These are phyloP conservation scores for Metschnikowia amazonensis DNA, from an alignment of 805 yeast genomes.

Conservation along the genomic window DNA sequence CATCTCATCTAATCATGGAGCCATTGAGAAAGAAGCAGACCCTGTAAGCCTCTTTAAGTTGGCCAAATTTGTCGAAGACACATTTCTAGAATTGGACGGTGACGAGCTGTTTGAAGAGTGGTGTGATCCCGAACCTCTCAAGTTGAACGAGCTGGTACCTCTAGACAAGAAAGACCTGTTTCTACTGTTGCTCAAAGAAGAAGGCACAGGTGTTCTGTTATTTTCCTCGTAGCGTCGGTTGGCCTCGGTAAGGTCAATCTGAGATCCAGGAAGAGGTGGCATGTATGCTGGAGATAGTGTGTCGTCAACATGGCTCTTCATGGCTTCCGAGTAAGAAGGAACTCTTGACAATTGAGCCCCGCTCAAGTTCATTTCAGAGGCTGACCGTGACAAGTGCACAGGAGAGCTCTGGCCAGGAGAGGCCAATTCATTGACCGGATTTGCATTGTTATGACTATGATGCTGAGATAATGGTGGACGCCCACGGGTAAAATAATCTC, in stretches of 20 bases:
- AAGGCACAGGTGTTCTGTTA: background rate
- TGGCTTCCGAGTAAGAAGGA: constrained; percentile 81
- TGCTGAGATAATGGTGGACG: constrained; percentile 10
- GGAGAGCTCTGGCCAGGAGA: constrained; percentile 54
- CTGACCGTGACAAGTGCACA: constrained; percentile 54
- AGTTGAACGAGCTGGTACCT: constrained; percentile 25
- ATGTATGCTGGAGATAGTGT: constrained; percentile 72
- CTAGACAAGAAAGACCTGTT: constrained; percentile 24
- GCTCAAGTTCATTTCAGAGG: constrained; percentile 42
- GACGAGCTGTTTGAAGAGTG: constrained; percentile 33
- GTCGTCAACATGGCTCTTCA: constrained; percentile 48
- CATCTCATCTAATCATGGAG: constrained; percentile 1
- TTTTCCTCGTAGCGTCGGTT: constrained; percentile 28
- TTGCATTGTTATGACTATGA: background rate
- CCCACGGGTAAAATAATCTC: constrained; percentile 33
- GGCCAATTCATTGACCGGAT: constrained; percentile 7
- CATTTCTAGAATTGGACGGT: constrained; percentile 76
- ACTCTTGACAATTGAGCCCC: constrained; percentile 47
- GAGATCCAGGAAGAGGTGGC: constrained; percentile 46
- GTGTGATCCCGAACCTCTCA: constrained; percentile 20
- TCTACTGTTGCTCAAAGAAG: constrained; percentile 7
- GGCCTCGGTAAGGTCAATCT: constrained; percentile 30
- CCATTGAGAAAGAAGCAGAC: constrained; percentile 16
- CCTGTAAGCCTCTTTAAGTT: constrained; percentile 9
- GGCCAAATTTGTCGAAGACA: constrained; percentile 41